These are phyloP conservation scores for Boletus reticulatus DNA, from an alignment of 768 basidiomycete genomes.

Conservation along the genomic window DNA sequence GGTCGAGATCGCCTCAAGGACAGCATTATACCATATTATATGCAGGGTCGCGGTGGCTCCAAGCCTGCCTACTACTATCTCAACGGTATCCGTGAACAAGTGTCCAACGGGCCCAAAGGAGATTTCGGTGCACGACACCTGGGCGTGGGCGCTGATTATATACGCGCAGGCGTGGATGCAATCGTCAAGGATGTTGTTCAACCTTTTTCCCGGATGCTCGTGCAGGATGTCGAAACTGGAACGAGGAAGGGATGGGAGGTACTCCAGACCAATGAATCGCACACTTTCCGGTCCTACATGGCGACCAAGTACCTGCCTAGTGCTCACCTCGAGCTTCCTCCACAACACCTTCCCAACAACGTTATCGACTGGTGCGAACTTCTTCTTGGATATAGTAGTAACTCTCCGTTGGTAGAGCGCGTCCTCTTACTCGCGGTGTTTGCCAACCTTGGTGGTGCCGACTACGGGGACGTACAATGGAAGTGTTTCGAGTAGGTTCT, in stretches of 20 bases:
- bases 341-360: constrained; percentile 10
- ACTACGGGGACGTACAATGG: not conserved
- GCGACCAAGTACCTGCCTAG: constrained; percentile 21
- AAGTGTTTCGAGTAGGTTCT: constrained; percentile 8
- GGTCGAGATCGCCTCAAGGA: constrained; percentile 12
- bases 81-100: constrained; percentile 5
- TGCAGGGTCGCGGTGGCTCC: constrained; percentile 7
- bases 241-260: constrained; percentile 24
- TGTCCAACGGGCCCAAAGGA: not conserved
- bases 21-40: constrained; percentile 23
- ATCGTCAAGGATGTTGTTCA: constrained; percentile 13
- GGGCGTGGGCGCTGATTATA: constrained; percentile 8
- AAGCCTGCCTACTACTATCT: constrained; percentile 5
- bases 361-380: constrained; percentile 29
- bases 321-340: constrained; percentile 13
- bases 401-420: not conserved
- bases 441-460: not conserved
- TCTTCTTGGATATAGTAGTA: not conserved
- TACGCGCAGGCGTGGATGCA: constrained; percentile 16
- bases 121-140: constrained; percentile 7
- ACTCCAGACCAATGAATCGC: constrained; percentile 23
- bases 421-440: not conserved
- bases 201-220: constrained; percentile 19
- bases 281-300: constrained; percentile 27
- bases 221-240: constrained; percentile 18